Conservation (phyloP, 2,329 filamentous ascomycete genomes). For the Pseudonectria buxi region DNA sequence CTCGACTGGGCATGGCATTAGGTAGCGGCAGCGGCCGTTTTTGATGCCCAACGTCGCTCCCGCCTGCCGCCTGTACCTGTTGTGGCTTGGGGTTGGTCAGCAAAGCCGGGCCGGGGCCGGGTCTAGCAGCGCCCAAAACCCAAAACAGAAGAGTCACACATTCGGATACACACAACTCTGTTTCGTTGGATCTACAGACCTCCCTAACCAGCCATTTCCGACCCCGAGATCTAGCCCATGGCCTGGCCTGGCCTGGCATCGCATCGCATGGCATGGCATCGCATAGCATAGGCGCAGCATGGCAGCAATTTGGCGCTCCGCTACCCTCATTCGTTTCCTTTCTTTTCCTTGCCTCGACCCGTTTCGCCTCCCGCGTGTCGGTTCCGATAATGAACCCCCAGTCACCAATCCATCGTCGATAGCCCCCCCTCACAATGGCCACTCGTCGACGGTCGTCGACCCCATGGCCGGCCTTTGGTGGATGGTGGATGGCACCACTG, state of each 20-base stretch:
- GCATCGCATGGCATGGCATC: too few relatives aligned
- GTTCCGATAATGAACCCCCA: slow-evolving; percentile 11
- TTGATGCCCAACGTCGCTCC: slow-evolving; percentile 22
- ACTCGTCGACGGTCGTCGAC: too few relatives aligned
- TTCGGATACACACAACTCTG: too few relatives aligned
- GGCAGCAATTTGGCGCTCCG: slow-evolving; percentile 1
- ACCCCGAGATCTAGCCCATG: background rate
- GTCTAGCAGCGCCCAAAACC: slow-evolving; percentile 18
- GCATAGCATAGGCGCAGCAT: too few relatives aligned
- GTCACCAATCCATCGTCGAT: slow-evolving; percentile 1
- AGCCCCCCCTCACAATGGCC: slow-evolving; percentile 3
- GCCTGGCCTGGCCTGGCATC: too few relatives aligned
- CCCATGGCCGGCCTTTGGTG: too few relatives aligned
- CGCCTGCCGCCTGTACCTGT: slow-evolving; percentile 13
- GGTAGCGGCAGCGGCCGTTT: slow-evolving; percentile 20
- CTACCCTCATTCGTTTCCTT: slow-evolving; percentile 3
- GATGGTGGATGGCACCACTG: too few relatives aligned
- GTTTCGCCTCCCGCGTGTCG: slow-evolving; percentile 15
- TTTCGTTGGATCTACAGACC: background rate
- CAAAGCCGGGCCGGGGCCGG: slow-evolving; percentile 19
- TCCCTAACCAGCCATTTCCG: background rate
- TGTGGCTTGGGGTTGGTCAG: slow-evolving; percentile 7
- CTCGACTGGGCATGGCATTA: slow-evolving; percentile 8
- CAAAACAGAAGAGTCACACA: slow-evolving; percentile 9
- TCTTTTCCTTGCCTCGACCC: slow-evolving; percentile 6